Evolutionary conservation across 108 stramenopile species (phyloP).

Genomic region (Conticribra guillardii): DNA sequence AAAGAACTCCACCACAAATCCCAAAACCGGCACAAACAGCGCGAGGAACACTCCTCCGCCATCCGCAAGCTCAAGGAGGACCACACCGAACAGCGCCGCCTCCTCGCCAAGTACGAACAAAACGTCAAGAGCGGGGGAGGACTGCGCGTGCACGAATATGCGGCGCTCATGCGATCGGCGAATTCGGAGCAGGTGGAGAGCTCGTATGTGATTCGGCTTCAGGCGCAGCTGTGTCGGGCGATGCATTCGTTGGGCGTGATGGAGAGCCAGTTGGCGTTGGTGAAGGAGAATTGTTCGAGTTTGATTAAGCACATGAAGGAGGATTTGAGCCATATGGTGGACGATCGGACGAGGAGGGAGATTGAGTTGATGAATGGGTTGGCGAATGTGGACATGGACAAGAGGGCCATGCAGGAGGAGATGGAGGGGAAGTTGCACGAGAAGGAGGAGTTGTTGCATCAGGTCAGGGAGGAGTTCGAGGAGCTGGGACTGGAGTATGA

Average conservation of each 20-base stretch:
- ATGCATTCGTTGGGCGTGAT: slow-evolving; percentile 84
- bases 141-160: slow-evolving; percentile 45
- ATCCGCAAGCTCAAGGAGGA: slow-evolving; percentile 45
- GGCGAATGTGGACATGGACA: slow-evolving; percentile 58
- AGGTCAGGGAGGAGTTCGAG: slow-evolving; percentile 55
- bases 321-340: slow-evolving; percentile 52
- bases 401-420: slow-evolving; percentile 55
- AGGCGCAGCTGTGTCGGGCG: slow-evolving; percentile 82
- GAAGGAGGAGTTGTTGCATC: slow-evolving; percentile 53
- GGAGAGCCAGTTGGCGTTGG: slow-evolving; percentile 78
- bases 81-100: slow-evolving; percentile 26
- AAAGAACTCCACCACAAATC: slow-evolving; percentile 29
- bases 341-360: slow-evolving; percentile 73
- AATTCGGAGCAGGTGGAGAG: slow-evolving; percentile 46
- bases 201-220: slow-evolving; percentile 73
- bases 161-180: slow-evolving; percentile 34
- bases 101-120: slow-evolving; percentile 28
- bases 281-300: slow-evolving; percentile 45
- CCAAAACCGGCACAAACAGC: slow-evolving; percentile 24
- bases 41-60: slow-evolving; percentile 36
- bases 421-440: slow-evolving; percentile 57
- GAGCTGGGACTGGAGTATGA: slow-evolving; percentile 51
- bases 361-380: slow-evolving; percentile 77
- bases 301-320: slow-evolving; percentile 61
- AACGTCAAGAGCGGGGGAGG: slow-evolving; percentile 36